These are phyloP conservation scores for Cyberlindnera amylophila DNA, from an alignment of 805 yeast genomes.

Conservation along the genomic window DNA sequence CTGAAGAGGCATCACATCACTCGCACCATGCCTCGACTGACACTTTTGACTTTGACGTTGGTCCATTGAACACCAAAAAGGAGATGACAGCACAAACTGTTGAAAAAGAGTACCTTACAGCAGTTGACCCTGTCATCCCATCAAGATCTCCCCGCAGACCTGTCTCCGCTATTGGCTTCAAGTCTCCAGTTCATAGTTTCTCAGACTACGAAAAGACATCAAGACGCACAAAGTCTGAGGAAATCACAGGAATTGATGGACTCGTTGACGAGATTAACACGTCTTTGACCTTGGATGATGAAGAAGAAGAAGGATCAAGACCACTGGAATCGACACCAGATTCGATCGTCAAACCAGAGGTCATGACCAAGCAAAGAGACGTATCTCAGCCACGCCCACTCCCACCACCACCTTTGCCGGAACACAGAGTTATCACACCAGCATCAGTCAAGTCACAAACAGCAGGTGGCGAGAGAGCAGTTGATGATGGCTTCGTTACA, in stretches of 20 bases:
- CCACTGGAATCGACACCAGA: neutral
- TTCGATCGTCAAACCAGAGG: neutral
- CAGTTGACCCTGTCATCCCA: constrained; percentile 23
- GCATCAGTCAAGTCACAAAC: constrained; percentile 4
- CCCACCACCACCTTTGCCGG: constrained; percentile 29
- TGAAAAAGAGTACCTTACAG: constrained; percentile 14
- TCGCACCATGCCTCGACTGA: constrained; percentile 12
- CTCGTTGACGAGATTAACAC: constrained; percentile 11
- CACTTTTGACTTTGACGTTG: constrained; percentile 23
- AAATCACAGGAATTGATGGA: constrained; percentile 9
- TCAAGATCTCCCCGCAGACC: constrained; percentile 30
- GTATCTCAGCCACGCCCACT: constrained; percentile 14
- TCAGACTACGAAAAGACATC: neutral
- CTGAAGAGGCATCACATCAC: constrained; percentile 6
- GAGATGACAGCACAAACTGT: constrained; percentile 4
- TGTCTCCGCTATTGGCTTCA: constrained; percentile 13
- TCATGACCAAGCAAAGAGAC: constrained; percentile 2
- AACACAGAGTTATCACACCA: constrained; percentile 18
- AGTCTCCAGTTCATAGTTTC: neutral
- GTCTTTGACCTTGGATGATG: neutral
- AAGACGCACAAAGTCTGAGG: constrained; percentile 16
- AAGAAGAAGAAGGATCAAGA: neutral
- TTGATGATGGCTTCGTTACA: constrained; percentile 26
- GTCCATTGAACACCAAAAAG: constrained; percentile 21
- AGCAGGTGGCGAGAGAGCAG: neutral